phyloP scores from a whole-genome alignment of 345 rosid species.

The Syzygium aromaticum region DNA sequence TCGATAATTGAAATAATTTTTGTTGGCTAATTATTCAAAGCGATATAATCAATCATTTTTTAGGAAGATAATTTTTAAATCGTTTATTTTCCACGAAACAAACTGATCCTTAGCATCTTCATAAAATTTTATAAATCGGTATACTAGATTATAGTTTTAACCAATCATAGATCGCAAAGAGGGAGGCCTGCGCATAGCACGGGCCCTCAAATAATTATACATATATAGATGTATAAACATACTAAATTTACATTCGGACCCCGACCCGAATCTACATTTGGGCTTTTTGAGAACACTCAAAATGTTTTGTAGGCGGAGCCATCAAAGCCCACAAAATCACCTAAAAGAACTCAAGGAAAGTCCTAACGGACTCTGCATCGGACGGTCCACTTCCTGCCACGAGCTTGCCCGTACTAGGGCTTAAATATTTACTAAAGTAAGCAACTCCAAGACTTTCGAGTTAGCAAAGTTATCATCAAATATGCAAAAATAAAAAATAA shows the following conservation, averaged over 20 bases:
- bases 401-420: neutral
- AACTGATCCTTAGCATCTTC: neutral
- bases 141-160: neutral
- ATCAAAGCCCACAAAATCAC: neutral
- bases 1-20: too few species aligned
- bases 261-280: neutral
- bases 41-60: too few species aligned
- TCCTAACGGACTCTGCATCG: neutral
- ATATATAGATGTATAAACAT: neutral
- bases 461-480: neutral
- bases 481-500: too few species aligned
- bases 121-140: neutral
- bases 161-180: neutral
- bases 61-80: too few species aligned
- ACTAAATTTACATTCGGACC: neutral
- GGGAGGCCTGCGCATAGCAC: neutral
- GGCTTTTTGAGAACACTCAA: neutral
- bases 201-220: neutral
- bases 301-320: neutral
- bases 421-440: neutral
- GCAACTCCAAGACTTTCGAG: neutral
- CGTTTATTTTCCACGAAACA: too few species aligned
- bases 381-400: neutral
- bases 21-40: too few species aligned
- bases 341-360: neutral